Conservation (phyloP, 306 rosid species). For the Glycine soja region DNA sequence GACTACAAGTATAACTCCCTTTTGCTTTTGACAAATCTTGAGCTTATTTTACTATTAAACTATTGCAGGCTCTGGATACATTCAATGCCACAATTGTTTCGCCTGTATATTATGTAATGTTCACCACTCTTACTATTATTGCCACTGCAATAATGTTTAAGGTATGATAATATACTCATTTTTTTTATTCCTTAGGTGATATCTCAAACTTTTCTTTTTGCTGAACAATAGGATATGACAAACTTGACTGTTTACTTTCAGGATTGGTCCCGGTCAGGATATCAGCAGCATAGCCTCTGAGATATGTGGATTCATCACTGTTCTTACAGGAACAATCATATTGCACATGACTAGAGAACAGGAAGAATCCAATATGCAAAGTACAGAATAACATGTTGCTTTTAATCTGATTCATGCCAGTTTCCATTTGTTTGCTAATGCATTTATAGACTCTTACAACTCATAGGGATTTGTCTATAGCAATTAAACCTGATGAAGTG, state of each 20-base stretch:
- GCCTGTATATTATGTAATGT: constrained; percentile 93
- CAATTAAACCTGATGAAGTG: constrained; percentile 16
- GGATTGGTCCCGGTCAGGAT: constrained; percentile 97
- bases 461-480: constrained; percentile 15
- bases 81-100: constrained; percentile 85
- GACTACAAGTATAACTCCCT: background rate
- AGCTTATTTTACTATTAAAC: constrained; percentile 34
- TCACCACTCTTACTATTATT: constrained; percentile 86
- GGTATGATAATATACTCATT: constrained; percentile 52
- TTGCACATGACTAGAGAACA: constrained; percentile 85
- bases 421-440: constrained; percentile 31
- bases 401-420: constrained; percentile 18
- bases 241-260: constrained; percentile 46
- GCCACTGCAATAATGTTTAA: constrained; percentile 94
- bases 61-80: constrained; percentile 86
- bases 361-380: constrained; percentile 70
- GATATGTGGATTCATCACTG: constrained; percentile 91
- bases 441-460: constrained; percentile 12
- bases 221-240: constrained; percentile 7
- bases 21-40: background rate
- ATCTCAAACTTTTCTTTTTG: constrained; percentile 22
- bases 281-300: constrained; percentile 83
- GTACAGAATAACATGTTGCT: constrained; percentile 53
- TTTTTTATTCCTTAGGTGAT: constrained; percentile 27
- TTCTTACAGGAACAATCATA: constrained; percentile 88